Evolutionary conservation across 1,139 yeast genomes (phyloP).

Genomic region (Protomyces arabidopsidicola): DNA sequence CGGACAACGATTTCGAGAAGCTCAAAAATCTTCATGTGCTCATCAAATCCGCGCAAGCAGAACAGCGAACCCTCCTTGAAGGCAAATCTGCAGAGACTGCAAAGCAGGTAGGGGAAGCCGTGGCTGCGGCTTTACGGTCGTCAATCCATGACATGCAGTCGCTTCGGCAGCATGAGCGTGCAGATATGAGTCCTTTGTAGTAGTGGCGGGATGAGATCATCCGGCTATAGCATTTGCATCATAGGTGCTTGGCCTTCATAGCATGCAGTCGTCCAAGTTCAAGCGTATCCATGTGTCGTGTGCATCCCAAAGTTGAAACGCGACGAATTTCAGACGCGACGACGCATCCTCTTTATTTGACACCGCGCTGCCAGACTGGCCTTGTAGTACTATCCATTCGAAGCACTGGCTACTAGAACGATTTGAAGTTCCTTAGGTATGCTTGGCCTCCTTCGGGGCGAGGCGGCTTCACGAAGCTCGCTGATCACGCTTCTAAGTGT

Average conservation of each 20-base stretch:
- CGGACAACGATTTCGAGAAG: neutral
- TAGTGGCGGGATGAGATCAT: neutral
- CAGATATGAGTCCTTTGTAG: neutral
- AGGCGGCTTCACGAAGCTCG: conserved; percentile 7
- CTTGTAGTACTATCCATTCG: neutral
- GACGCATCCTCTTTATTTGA: neutral
- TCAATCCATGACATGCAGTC: neutral
- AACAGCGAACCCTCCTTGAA: neutral
- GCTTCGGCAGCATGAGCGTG: neutral
- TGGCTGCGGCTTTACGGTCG: neutral
- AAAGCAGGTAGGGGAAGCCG: neutral
- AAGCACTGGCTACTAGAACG: neutral
- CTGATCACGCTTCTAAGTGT: conserved; percentile 14
- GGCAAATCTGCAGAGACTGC: conserved; percentile 11
- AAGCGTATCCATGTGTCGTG: neutral
- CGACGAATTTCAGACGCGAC: neutral
- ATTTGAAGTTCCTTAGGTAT: neutral
- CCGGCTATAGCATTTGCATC: neutral
- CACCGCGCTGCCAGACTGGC: neutral
- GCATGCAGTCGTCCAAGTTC: neutral
- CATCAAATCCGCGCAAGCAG: conserved; percentile 11
- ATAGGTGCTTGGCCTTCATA: too few relatives aligned
- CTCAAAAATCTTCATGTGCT: conserved; percentile 5
- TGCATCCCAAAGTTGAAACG: neutral
- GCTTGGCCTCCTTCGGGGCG: neutral